phyloP scores from a whole-genome alignment of 495 filamentous ascomycete genomes.

The Penicillium dipodomyicola region DNA sequence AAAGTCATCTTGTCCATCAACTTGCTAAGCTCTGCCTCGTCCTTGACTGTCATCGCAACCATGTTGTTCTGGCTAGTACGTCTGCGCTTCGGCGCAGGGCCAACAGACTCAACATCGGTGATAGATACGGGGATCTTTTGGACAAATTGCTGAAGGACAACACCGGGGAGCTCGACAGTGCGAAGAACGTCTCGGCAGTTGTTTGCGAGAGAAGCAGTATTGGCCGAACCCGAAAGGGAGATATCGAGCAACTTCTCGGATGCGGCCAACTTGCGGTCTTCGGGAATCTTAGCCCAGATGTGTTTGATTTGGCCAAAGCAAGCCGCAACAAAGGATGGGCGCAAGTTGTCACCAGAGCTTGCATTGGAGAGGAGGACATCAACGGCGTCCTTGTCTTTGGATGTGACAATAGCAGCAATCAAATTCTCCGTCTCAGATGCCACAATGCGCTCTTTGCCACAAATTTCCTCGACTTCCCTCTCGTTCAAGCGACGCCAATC shows the following conservation, averaged over 20 bases:
- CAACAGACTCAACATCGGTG: constrained; percentile 59
- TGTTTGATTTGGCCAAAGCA: constrained; percentile 62
- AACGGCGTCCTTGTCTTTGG: constrained; percentile 67
- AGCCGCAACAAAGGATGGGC: constrained; percentile 54
- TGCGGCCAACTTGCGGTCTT: constrained; percentile 56
- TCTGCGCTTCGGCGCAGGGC: constrained; percentile 69
- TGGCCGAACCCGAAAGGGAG: constrained; percentile 32
- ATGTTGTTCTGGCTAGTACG: constrained; percentile 67
- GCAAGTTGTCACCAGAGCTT: constrained; percentile 44
- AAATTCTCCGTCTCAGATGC: constrained; percentile 55
- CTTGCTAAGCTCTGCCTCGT: constrained; percentile 55
- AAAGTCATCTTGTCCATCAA: constrained; percentile 74
- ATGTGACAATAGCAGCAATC: constrained; percentile 58
- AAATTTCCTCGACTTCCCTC: constrained; percentile 42
- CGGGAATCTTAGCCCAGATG: constrained; percentile 69
- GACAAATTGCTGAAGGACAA: constrained; percentile 66
- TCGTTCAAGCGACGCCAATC: constrained; percentile 57
- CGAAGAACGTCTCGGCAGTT: constrained; percentile 67
- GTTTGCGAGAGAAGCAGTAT: constrained; percentile 36
- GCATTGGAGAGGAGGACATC: constrained; percentile 53
- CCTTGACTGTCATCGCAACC: constrained; percentile 40
- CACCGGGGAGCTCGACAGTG: constrained; percentile 64
- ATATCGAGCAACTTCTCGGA: constrained; percentile 61
- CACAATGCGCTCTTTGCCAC: constrained; percentile 60
- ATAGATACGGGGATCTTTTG: constrained; percentile 63